A percentile compares a stretch with the other conserved stretches of the same genome.
Conservation (phyloP, 1,284 basidiomycete genomes). For the Fistulinella staudtii region DNA sequence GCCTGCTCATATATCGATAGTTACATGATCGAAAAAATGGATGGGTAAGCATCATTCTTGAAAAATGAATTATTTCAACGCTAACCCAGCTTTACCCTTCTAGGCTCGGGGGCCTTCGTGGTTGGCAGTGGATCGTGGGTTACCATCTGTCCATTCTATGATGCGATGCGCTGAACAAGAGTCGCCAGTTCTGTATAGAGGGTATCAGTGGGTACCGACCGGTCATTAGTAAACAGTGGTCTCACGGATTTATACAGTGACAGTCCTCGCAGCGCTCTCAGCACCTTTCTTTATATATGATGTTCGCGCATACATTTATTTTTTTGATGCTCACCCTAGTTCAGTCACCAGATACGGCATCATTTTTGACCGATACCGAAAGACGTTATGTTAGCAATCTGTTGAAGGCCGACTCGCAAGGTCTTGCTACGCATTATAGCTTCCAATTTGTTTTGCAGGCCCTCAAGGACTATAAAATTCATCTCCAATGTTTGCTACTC, state of each 20-base stretch:
- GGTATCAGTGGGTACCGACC: constrained; percentile 20
- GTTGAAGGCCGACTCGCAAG: constrained; percentile 36
- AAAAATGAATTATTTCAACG: not conserved
- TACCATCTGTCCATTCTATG: not conserved
- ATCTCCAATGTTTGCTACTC: constrained; percentile 41
- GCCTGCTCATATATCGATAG: constrained; percentile 9
- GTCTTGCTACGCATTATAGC: constrained; percentile 32
- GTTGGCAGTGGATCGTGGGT: constrained; percentile 48
- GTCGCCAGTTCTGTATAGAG: constrained; percentile 32
- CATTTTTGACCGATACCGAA: constrained; percentile 40
- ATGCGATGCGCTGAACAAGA: not conserved
- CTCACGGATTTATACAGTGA: constrained; percentile 19
- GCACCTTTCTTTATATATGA: constrained; percentile 44
- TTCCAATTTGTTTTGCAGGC: constrained; percentile 39
- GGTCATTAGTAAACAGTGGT: not conserved
- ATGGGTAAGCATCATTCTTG: constrained; percentile 15
- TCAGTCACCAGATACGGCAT: constrained; percentile 43
- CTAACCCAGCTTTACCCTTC: not conserved
- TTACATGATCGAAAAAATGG: constrained; percentile 16
- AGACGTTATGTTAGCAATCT: constrained; percentile 33
- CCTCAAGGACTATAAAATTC: constrained; percentile 41
- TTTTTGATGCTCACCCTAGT: constrained; percentile 1
- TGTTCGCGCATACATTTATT: constrained; percentile 21
- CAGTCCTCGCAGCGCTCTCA: constrained; percentile 35
- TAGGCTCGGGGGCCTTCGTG: constrained; percentile 36